These are phyloP conservation scores for Exophiala calicioides DNA, from an alignment of 2,329 filamentous ascomycete genomes.

Conservation along the genomic window DNA sequence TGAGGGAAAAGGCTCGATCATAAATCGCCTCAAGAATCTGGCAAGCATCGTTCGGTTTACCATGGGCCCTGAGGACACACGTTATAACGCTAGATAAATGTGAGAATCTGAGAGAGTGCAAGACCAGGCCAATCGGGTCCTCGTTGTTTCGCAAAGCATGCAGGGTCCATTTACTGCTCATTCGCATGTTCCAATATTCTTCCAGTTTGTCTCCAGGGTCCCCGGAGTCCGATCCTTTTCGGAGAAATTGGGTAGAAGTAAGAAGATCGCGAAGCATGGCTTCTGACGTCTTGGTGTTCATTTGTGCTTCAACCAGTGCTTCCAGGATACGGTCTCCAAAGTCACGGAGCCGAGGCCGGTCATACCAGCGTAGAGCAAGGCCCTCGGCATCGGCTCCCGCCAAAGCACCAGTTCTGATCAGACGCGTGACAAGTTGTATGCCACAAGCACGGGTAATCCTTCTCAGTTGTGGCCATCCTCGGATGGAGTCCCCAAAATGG, in stretches of 20 bases:
- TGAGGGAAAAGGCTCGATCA: background rate
- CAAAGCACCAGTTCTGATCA: slow-evolving; percentile 8
- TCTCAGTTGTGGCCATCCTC: slow-evolving; percentile 13
- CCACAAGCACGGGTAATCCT: slow-evolving; percentile 8
- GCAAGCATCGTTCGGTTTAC: background rate
- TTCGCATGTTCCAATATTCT: background rate
- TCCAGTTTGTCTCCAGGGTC: background rate
- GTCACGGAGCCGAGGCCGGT: slow-evolving; percentile 1
- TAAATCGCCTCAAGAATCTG: background rate
- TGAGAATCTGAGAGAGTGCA: background rate
- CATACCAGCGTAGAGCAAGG: background rate
- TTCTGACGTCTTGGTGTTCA: background rate
- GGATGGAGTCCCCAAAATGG: slow-evolving; percentile 11
- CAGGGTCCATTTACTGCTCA: background rate
- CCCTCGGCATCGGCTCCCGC: background rate
- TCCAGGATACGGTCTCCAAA: slow-evolving; percentile 7
- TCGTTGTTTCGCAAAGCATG: background rate
- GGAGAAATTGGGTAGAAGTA: too few species aligned
- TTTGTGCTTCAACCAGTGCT: slow-evolving; percentile 2
- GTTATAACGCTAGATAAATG: background rate
- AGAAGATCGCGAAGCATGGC: slow-evolving; percentile 1
- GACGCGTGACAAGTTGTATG: slow-evolving; percentile 6
- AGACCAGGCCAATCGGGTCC: slow-evolving; percentile 1
- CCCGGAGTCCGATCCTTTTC: background rate
- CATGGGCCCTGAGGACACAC: background rate